Evolutionary conservation across 1,139 yeast genomes (phyloP).

Genomic region (Pichia sp.): DNA sequence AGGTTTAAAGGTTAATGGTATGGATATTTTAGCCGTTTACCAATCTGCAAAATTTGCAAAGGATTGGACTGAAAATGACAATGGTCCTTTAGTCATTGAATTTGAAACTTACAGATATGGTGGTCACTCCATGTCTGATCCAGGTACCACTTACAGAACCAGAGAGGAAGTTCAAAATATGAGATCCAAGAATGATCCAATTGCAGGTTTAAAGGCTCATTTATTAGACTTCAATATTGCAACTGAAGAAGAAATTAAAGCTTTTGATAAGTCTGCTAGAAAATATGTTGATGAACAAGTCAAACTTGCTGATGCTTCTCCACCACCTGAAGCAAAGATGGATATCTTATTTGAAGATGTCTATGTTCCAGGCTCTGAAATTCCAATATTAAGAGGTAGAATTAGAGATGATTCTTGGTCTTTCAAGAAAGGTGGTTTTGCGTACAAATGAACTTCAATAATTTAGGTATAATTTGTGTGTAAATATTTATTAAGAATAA

Average conservation of each 20-base stretch:
- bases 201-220: conserved; percentile 88
- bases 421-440: conserved; percentile 67
- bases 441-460: conserved; percentile 28
- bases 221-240: conserved; percentile 79
- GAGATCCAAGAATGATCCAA: conserved; percentile 98
- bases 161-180: conserved; percentile 99
- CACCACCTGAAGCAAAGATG: conserved; percentile 94
- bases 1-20: conserved; percentile 96
- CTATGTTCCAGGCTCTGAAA: conserved; percentile 90
- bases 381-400: conserved; percentile 93
- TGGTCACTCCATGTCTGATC: conserved; percentile 99
- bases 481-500: background rate
- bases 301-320: conserved; percentile 86
- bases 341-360: conserved; percentile 94
- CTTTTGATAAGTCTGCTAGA: conserved; percentile 94
- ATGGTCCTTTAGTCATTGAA: conserved; percentile 93
- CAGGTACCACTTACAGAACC: conserved; percentile 99
- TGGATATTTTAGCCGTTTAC: conserved; percentile 93
- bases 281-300: conserved; percentile 91
- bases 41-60: conserved; percentile 96
- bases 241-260: conserved; percentile 88
- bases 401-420: conserved; percentile 91
- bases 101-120: conserved; percentile 98
- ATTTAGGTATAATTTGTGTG: background rate
- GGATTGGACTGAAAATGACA: conserved; percentile 90